These are phyloP conservation scores for Ascochyta lentis DNA, from an alignment of 2,329 filamentous ascomycete species.

Conservation along the genomic window DNA sequence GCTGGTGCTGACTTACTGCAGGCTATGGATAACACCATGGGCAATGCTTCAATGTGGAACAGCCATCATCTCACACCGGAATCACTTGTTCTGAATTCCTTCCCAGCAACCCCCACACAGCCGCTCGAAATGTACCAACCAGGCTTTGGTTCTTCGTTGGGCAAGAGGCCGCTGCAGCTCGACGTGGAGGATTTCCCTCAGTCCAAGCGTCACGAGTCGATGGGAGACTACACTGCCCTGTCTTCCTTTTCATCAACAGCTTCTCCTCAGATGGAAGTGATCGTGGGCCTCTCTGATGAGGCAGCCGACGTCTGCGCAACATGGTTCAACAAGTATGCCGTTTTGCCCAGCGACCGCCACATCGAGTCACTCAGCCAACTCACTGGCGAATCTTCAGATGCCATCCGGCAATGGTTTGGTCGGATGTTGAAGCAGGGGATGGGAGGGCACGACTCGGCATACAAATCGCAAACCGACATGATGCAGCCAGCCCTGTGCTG, in stretches of 20 bases:
- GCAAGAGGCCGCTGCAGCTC: conserved; percentile 42
- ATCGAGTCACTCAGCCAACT: conserved; percentile 47
- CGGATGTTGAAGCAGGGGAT: conserved; percentile 47
- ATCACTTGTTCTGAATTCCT: conserved; percentile 28
- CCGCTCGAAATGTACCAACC: conserved; percentile 37
- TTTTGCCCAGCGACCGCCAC: conserved; percentile 46
- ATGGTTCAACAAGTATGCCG: conserved; percentile 49
- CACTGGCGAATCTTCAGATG: conserved; percentile 41
- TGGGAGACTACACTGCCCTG: conserved; percentile 29
- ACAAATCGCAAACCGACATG: conserved; percentile 47
- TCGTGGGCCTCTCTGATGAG: conserved; percentile 41
- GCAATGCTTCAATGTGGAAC: conserved; percentile 33
- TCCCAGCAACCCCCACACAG: conserved; percentile 35
- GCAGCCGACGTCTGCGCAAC: conserved; percentile 47
- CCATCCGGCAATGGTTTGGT: conserved; percentile 47
- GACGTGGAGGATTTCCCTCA: conserved; percentile 42
- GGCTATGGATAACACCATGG: conserved; percentile 45
- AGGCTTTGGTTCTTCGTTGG: conserved; percentile 23
- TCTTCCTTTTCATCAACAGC: conserved; percentile 31
- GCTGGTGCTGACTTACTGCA: conserved; percentile 19
- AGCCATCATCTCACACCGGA: conserved; percentile 34
- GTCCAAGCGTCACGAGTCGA: conserved; percentile 41
- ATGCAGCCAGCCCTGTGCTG: conserved; percentile 33
- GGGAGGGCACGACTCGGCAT: conserved; percentile 45
- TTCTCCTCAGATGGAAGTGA: conserved; percentile 20